Evolutionary conservation across 2,329 filamentous ascomycete genomes (phyloP).

Genomic region (Metarhizium robertsii): DNA sequence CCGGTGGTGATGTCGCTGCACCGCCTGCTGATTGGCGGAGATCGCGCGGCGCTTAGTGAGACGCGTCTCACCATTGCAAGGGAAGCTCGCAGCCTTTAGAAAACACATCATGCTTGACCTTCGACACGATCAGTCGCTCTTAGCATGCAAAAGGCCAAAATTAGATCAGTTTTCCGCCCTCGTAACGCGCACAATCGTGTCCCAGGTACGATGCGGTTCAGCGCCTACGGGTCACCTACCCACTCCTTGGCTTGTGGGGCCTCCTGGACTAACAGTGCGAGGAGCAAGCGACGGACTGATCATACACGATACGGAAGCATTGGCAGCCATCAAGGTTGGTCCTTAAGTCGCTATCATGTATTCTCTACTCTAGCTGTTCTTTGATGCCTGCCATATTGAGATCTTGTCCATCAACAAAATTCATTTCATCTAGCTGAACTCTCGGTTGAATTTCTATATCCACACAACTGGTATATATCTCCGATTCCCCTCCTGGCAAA

Average conservation of each 20-base stretch:
- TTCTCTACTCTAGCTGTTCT: background rate
- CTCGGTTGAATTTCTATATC: background rate
- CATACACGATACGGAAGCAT: too few relatives aligned
- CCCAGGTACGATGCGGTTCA: too few relatives aligned
- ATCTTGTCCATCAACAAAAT: background rate
- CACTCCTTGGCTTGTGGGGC: too few relatives aligned
- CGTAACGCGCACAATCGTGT: too few relatives aligned
- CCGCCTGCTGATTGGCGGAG: background rate
- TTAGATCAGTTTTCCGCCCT: background rate
- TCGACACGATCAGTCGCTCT: background rate
- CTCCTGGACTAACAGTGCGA: too few relatives aligned
- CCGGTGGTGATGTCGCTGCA: background rate
- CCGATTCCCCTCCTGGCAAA: background rate
- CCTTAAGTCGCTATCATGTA: background rate
- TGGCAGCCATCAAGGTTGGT: too few relatives aligned
- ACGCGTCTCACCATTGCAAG: background rate
- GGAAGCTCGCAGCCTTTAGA: background rate
- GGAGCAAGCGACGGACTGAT: too few relatives aligned
- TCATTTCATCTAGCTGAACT: background rate
- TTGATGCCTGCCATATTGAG: background rate
- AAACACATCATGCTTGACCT: background rate
- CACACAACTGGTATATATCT: constrained; percentile 1
- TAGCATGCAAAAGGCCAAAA: background rate
- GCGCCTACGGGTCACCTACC: too few relatives aligned
- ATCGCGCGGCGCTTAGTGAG: background rate